Conservation (phyloP, 352 stramenopile species). For the Phytophthora capsici region DNA sequence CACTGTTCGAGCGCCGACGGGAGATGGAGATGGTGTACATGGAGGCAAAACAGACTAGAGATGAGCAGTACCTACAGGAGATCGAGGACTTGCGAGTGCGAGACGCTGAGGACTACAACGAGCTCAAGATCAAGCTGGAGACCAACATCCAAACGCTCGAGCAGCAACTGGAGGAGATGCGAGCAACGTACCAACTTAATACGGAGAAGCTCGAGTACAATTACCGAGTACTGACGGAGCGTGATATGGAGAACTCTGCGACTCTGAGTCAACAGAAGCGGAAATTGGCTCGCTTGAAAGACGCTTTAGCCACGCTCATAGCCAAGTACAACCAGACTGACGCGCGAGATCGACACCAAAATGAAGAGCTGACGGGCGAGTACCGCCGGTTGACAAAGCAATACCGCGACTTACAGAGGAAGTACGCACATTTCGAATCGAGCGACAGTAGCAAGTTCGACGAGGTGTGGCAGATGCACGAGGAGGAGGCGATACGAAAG, state of each 20-base stretch:
- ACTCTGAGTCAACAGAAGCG: conserved; percentile 94
- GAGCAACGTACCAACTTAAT: conserved; percentile 95
- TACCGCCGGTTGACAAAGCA: conserved; percentile 94
- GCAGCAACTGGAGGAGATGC: conserved; percentile 96
- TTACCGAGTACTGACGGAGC: conserved; percentile 94
- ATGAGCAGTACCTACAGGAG: conserved; percentile 91
- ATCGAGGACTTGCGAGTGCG: conserved; percentile 92
- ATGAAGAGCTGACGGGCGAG: conserved; percentile 94
- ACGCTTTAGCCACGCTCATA: conserved; percentile 89
- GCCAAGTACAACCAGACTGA: conserved; percentile 94
- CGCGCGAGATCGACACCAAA: conserved; percentile 82
- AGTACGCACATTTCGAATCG: conserved; percentile 94
- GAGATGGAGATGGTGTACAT: conserved; percentile 96
- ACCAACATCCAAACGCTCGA: conserved; percentile 97
- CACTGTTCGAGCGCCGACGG: conserved; percentile 91
- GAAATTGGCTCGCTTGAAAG: conserved; percentile 93
- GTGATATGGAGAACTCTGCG: conserved; percentile 95
- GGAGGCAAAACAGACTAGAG: conserved; percentile 90
- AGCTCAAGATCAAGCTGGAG: conserved; percentile 97
- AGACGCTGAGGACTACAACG: conserved; percentile 95
- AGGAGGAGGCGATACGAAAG: conserved; percentile 83
- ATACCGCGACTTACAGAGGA: conserved; percentile 96
- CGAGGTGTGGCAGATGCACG: conserved; percentile 93
- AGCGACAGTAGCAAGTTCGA: conserved; percentile 90
- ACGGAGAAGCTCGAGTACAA: conserved; percentile 98